Base-by-base conservation (phyloP, 2,329 filamentous ascomycete genomes). In the Fusarium bactridioides region DNA sequence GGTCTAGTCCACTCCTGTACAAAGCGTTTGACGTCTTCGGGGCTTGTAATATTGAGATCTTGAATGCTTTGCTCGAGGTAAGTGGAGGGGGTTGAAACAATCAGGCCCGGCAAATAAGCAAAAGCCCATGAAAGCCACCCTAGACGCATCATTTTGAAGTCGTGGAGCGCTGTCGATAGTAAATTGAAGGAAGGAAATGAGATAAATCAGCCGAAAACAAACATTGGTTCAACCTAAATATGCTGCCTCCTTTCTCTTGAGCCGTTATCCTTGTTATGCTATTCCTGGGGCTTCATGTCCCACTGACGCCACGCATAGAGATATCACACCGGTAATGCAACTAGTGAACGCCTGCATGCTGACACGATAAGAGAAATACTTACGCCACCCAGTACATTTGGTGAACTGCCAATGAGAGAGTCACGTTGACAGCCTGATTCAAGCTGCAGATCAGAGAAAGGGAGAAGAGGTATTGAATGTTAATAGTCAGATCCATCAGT, bases 151-250 rank as follows among this genome's bases (percentile, higher is more conserved):
- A 45, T 45, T 21, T 15, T 27, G 18, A 45, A 45, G 18, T 15
- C 11, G 5, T 15, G 10, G 18, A 21, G 5, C 4, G 12, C 23
- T 4, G 5, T 21, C 5, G 0, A 7, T 5, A 15, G 8, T 27
- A 27, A 5, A 15, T 15, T 4, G 25, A 27, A 45, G 4, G 0
- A 7, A 45, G 0, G 10, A 2, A 15, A 19, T 0, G 5, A 21
- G 18, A 2, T 8, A 7, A 0, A 4, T 10, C 6, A 21, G 12
- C 1, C 9, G 2, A 27, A 10, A 21, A 15, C 0, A 5, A 45
- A 18, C 0, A 7, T 2, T 21, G 12, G 5, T 45, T 5, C 12
- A 21, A 4, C 12, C 25, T 4, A 27, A 9, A 4, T 13, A 27
- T 27, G 18, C 25, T 21, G 18, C 6, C 12, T 45, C 4, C 5